phyloP scores from a whole-genome alignment of 306 rosid genomes.

The Quillaja saponaria region DNA sequence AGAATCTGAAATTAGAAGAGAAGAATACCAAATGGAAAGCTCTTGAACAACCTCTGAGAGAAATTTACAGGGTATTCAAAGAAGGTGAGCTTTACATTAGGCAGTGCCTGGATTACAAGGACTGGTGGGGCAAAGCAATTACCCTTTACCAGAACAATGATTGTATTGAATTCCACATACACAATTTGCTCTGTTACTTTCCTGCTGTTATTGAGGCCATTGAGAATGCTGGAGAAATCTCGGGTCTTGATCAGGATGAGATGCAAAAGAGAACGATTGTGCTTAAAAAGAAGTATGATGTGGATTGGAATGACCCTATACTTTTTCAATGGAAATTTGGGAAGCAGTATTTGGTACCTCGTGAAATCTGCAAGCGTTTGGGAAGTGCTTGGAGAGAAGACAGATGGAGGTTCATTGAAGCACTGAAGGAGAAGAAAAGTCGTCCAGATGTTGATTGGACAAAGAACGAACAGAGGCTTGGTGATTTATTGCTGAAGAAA shows the following conservation, averaged over 20 bases:
- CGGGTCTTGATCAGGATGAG: constrained; percentile 70
- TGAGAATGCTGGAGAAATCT: constrained; percentile 67
- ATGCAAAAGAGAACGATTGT: constrained; percentile 65
- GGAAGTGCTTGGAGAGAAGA: constrained; percentile 75
- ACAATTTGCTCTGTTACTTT: constrained; percentile 68
- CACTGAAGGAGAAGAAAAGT: constrained; percentile 51
- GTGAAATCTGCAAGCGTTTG: constrained; percentile 54
- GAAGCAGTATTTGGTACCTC: constrained; percentile 81
- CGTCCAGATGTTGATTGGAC: constrained; percentile 23
- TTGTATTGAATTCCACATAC: constrained; percentile 73
- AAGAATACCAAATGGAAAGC: constrained; percentile 80
- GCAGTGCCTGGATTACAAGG: constrained; percentile 65
- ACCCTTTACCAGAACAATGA: constrained; percentile 62
- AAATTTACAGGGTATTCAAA: constrained; percentile 69
- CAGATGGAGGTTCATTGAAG: constrained; percentile 69
- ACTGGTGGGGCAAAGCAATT: constrained; percentile 79
- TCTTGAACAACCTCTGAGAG: constrained; percentile 73
- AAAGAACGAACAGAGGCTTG: constrained; percentile 58
- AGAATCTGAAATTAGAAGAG: constrained; percentile 69
- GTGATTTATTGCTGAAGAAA: constrained; percentile 54
- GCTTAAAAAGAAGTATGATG: constrained; percentile 59
- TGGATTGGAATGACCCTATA: constrained; percentile 75
- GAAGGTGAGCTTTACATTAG: constrained; percentile 75
- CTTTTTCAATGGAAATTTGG: constrained; percentile 92
- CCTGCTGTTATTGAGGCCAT: constrained; percentile 85